Percentiles rank a stretch among this genome's conserved stretches.
Conservation (phyloP, 2,329 filamentous ascomycete species). For the Stylonectria norvegica region DNA sequence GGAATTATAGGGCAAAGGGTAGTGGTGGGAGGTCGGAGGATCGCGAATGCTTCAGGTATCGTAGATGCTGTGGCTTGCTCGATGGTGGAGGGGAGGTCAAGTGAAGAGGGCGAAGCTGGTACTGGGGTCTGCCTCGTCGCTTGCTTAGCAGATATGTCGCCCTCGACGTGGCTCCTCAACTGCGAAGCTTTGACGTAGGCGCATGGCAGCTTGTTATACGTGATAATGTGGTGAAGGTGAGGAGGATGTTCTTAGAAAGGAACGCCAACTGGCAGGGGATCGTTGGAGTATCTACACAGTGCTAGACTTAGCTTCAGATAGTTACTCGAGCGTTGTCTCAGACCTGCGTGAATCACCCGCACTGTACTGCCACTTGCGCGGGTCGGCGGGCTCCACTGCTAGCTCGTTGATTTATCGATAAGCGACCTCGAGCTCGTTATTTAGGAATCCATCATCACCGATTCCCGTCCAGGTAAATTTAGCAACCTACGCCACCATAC, state of each 20-base stretch:
- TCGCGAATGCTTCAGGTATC: not conserved
- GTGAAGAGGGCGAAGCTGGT: constrained; percentile 6
- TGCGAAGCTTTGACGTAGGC: constrained; percentile 17
- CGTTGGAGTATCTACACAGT: not conserved
- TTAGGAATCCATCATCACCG: not conserved
- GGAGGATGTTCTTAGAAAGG: not conserved
- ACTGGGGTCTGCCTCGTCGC: constrained; percentile 1
- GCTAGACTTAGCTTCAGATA: too few species aligned
- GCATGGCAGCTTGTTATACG: constrained; percentile 26
- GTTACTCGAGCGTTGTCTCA: too few species aligned
- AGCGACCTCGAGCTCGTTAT: not conserved
- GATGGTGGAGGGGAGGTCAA: not conserved
- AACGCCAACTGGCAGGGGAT: not conserved
- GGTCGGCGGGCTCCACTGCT: too few species aligned
- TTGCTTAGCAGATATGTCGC: constrained; percentile 8
- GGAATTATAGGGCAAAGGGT: not conserved
- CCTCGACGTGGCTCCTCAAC: constrained; percentile 16
- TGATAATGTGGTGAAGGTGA: not conserved
- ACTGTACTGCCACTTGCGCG: not conserved
- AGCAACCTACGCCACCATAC: not conserved
- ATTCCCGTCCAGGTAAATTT: not conserved
- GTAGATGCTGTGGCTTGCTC: not conserved
- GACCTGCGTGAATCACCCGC: too few species aligned
- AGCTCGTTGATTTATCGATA: too few species aligned
- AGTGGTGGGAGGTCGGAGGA: constrained; percentile 5